Conservation (phyloP, 2,329 filamentous ascomycete species). For the Tolypocladium tundrense region DNA sequence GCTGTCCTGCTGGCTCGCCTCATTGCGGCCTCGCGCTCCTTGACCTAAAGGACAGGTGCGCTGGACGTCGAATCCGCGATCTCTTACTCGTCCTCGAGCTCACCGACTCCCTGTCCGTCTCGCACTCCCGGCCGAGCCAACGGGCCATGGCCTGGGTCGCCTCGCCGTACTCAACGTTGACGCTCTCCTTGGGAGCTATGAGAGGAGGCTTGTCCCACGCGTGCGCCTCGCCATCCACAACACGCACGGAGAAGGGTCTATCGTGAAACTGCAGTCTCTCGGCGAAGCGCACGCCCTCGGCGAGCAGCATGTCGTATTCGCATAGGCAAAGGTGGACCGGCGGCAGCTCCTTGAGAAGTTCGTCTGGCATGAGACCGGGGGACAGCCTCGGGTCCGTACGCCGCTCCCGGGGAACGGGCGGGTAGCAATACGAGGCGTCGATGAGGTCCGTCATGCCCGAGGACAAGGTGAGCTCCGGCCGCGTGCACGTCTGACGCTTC, state of each 20-base stretch:
- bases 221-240: slow-evolving; percentile 35
- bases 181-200: slow-evolving; percentile 31
- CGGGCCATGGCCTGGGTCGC: slow-evolving; percentile 28
- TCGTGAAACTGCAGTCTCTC: slow-evolving; percentile 36
- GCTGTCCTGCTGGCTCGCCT: background rate
- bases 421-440: slow-evolving; percentile 51
- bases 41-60: slow-evolving; percentile 19
- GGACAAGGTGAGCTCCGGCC: slow-evolving; percentile 49
- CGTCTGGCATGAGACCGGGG: slow-evolving; percentile 44
- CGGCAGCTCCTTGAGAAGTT: slow-evolving; percentile 39
- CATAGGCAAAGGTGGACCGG: slow-evolving; percentile 50
- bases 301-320: slow-evolving; percentile 55
- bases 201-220: slow-evolving; percentile 39
- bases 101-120: slow-evolving; percentile 25
- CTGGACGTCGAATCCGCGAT: slow-evolving; percentile 19
- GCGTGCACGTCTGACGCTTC: slow-evolving; percentile 41
- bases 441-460: slow-evolving; percentile 50
- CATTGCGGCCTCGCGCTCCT: slow-evolving; percentile 17
- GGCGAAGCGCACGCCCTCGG: slow-evolving; percentile 50
- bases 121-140: slow-evolving; percentile 29
- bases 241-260: slow-evolving; percentile 26
- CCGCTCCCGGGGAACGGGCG: slow-evolving; percentile 32
- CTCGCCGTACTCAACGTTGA: slow-evolving; percentile 34
- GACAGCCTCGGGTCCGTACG: slow-evolving; percentile 46
- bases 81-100: slow-evolving; percentile 23